Conservation (phyloP, 2,329 filamentous ascomycete genomes). For the Aspergillus fischeri region DNA sequence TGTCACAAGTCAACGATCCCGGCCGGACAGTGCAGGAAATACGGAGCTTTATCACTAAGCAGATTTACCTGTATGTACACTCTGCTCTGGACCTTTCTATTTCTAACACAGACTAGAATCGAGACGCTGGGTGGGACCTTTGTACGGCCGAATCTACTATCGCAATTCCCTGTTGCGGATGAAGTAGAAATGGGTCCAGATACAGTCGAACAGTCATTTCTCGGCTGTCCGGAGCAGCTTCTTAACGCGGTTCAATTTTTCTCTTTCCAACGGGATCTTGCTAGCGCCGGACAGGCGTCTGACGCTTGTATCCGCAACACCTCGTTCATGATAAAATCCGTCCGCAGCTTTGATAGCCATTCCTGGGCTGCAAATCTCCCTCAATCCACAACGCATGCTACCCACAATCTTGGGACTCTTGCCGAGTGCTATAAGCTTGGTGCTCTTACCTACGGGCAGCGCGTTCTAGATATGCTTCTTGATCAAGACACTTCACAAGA, state of each 20-base stretch:
- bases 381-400: conserved; percentile 11
- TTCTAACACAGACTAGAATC: conserved; percentile 18
- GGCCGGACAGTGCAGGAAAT: conserved; percentile 27
- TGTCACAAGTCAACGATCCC: conserved; percentile 13
- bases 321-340: conserved; percentile 13
- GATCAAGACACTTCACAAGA: conserved; percentile 12
- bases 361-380: conserved; percentile 22
- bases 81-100: too few species aligned
- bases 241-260: conserved; percentile 26
- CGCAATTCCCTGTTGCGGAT: conserved; percentile 16
- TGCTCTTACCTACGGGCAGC: conserved; percentile 28
- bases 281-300: conserved; percentile 14
- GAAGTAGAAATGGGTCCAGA: conserved; percentile 18
- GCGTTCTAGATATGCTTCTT: conserved; percentile 25
- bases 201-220: conserved; percentile 30
- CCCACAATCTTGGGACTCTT: conserved; percentile 20
- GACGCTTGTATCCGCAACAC: not conserved
- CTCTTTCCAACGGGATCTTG: conserved; percentile 22
- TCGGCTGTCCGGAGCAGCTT: conserved; percentile 33
- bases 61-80: conserved; percentile 27
- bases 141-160: conserved; percentile 28
- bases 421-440: conserved; percentile 28
- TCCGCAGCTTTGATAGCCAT: conserved; percentile 23
- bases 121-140: conserved; percentile 32
- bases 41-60: conserved; percentile 26